Base-by-base conservation (phyloP, 345 rosid species). In the Trapa incisa region DNA sequence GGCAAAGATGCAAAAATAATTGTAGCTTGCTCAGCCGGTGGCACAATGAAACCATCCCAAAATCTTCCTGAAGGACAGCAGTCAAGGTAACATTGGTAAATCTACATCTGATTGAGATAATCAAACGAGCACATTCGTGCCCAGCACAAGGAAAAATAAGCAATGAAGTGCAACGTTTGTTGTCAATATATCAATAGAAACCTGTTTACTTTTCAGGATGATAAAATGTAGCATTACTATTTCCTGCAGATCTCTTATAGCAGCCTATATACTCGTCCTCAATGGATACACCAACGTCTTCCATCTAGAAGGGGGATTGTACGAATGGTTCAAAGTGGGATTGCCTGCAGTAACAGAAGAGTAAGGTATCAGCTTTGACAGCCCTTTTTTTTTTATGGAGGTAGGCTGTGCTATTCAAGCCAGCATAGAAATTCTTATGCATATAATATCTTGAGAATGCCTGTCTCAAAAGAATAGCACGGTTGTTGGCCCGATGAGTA, bases 51-150 rank as follows among this genome's bases (percentile, higher is more conserved):
- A 75, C 98, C 98, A 58, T 72, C 96, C 10, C 90, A 87, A 77
- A 92, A 72, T 81, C 92, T 92, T 39, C 98, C 98, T 9, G 87
- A 92, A 83, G 98, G 98, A 66, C 94, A 92, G 69, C 98, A 89
- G 54, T 92, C 98, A 3, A 92, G 98, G 98, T 92, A 45, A 68
- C n/a, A 35, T 47, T n/a, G 29, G 13, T 62, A 16, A 14, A 37
- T 66, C 37, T 39, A 17, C 0, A 22, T 17, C 7, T 53, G 35
- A 15, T 68, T 47, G 3, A 50, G 17, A 22, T 41, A 41, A 41
- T 41, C 7, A 41, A 41, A 41, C 43, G 7, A 41, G 43, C 43
- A 41, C 7, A 4, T 41, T 4, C 7, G 6, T 41, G 43, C 7
- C 4, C 43, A 41, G 4, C 43, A 4, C 43, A 41, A 41, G 43